Evolutionary conservation across 768 basidiomycete species (phyloP).

Genomic region (Calocybe indica): DNA sequence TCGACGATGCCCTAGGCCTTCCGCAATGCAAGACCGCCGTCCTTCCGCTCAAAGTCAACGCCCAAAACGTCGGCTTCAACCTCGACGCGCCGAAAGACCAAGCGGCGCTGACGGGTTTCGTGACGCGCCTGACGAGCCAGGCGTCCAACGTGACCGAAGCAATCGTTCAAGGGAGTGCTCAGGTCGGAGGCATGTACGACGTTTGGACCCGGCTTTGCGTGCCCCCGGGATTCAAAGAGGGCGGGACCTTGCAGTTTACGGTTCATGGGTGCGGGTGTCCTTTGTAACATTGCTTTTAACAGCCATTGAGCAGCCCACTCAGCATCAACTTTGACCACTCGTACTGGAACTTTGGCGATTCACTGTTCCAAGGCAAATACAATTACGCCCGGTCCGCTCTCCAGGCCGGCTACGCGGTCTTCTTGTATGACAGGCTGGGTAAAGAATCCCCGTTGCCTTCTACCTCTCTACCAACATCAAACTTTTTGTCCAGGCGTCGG

Average conservation of each 20-base stretch:
- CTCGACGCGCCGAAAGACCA: neutral
- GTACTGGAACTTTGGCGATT: conserved; percentile 16
- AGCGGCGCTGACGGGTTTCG: neutral
- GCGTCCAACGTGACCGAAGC: conserved; percentile 1
- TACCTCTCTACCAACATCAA: neutral
- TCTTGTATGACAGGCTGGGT: conserved; percentile 18
- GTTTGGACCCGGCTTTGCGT: conserved; percentile 8
- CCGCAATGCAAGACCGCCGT: neutral
- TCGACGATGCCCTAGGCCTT: too few species aligned
- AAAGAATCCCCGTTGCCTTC: neutral
- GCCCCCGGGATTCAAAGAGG: conserved; percentile 2
- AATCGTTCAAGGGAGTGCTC: neutral
- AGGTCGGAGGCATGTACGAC: neutral
- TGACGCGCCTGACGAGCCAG: conserved; percentile 2
- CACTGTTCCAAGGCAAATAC: conserved; percentile 8
- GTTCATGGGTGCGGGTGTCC: conserved; percentile 14
- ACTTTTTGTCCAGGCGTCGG: conserved; percentile 11
- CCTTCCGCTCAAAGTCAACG: conserved; percentile 2
- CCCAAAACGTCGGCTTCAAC: neutral
- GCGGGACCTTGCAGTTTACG: conserved; percentile 11
- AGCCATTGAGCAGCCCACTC: neutral
- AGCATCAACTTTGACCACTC: conserved; percentile 17
- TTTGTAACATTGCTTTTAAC: neutral
- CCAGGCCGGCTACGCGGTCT: conserved; percentile 12
- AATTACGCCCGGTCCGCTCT: conserved; percentile 15